A percentile compares a stretch with the other conserved stretches of the same genome.
phyloP scores from a whole-genome alignment of 2,329 filamentous ascomycete species.

The Byssothecium circinans region DNA sequence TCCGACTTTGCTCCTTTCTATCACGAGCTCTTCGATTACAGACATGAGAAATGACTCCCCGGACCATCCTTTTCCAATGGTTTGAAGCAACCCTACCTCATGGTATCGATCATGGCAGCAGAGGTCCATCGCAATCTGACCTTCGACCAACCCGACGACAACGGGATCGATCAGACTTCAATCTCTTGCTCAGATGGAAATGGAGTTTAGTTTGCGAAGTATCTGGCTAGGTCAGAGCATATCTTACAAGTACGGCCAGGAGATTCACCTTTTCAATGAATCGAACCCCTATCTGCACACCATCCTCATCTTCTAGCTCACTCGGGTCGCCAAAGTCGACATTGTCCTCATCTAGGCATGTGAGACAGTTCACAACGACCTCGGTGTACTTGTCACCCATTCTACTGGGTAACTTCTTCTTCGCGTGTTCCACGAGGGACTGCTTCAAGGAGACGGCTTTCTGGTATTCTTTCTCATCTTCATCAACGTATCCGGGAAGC shows the following conservation, averaged over 20 bases:
- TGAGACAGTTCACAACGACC: slow-evolving; percentile 22
- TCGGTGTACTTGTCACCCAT: slow-evolving; percentile 41
- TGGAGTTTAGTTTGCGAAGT: neutral
- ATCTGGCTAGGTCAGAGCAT: neutral
- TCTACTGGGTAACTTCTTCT: neutral
- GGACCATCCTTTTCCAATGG: too few species aligned
- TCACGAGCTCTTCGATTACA: too few species aligned
- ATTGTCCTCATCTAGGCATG: slow-evolving; percentile 21
- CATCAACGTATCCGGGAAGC: neutral
- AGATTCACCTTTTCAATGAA: slow-evolving; percentile 38
- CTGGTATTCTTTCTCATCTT: neutral
- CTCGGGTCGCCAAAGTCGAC: slow-evolving; percentile 27
- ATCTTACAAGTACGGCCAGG: neutral
- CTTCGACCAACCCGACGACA: too few species aligned
- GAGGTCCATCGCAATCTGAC: too few species aligned
- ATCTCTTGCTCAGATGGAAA: slow-evolving; percentile 1
- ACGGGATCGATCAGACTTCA: too few species aligned
- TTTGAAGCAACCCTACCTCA: too few species aligned
- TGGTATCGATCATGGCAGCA: too few species aligned
- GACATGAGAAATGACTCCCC: too few species aligned
- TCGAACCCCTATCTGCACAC: slow-evolving; percentile 31
- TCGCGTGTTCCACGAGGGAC: slow-evolving; percentile 12
- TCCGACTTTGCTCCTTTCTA: too few species aligned
- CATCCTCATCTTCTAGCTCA: slow-evolving; percentile 34
- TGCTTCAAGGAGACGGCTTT: slow-evolving; percentile 1